phyloP scores from a whole-genome alignment of 2,329 filamentous ascomycete species.

The Teratosphaeria viscida region DNA sequence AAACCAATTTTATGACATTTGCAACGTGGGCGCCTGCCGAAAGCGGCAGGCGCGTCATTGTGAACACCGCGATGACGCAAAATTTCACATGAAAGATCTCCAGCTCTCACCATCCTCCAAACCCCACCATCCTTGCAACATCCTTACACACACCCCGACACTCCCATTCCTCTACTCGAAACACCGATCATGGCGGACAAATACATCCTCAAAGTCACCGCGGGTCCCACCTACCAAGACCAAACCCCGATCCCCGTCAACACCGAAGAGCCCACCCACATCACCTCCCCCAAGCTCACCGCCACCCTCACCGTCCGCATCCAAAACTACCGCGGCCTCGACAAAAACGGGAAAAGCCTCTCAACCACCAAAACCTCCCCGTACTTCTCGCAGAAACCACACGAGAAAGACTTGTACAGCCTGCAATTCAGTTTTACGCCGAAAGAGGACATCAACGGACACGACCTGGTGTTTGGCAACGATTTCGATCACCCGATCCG shows the following conservation, averaged over 20 bases:
- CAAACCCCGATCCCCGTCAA: slow-evolving; percentile 72
- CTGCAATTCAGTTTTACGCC: slow-evolving; percentile 70
- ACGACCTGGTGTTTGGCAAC: slow-evolving; percentile 82
- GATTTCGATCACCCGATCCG: slow-evolving; percentile 89
- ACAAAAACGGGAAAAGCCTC: slow-evolving; percentile 41
- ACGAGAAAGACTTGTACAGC: slow-evolving; percentile 71
- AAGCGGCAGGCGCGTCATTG: background rate
- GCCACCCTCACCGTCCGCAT: slow-evolving; percentile 66
- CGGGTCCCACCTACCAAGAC: slow-evolving; percentile 65
- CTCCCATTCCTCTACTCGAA: background rate
- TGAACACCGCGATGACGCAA: background rate
- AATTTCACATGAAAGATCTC: slow-evolving; percentile 1
- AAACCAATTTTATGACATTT: background rate
- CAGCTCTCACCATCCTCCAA: background rate
- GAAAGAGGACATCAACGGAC: slow-evolving; percentile 54
- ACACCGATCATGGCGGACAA: slow-evolving; percentile 47
- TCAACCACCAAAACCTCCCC: slow-evolving; percentile 44
- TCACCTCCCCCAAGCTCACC: slow-evolving; percentile 55
- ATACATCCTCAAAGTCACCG: slow-evolving; percentile 73
- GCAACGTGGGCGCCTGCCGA: background rate
- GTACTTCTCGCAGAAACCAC: slow-evolving; percentile 66
- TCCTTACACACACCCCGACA: background rate
- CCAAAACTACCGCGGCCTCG: slow-evolving; percentile 58
- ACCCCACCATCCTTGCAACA: background rate
- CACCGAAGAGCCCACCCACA: slow-evolving; percentile 47